These are phyloP conservation scores for Fusarium camptoceras DNA, from an alignment of 2,329 filamentous ascomycete species.

Conservation along the genomic window DNA sequence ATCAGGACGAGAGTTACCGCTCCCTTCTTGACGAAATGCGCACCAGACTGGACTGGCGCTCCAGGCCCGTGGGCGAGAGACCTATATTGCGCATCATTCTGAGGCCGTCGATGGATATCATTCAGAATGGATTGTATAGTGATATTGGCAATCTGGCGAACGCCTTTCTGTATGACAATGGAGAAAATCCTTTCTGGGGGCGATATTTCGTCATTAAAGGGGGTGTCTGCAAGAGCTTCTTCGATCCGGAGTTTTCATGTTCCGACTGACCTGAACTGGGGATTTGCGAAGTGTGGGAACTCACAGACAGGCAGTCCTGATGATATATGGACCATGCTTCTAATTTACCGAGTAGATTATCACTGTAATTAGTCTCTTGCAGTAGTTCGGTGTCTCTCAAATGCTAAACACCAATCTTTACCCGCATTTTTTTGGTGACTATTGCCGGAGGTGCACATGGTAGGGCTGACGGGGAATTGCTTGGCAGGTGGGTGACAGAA, in stretches of 20 bases:
- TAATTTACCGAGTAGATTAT: neutral
- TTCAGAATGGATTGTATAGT: neutral
- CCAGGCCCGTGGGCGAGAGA: neutral
- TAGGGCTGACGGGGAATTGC: neutral
- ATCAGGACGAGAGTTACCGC: accelerated
- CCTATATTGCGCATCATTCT: neutral
- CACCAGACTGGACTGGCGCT: neutral
- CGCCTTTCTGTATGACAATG: neutral
- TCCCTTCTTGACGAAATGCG: neutral
- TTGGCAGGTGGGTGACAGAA: too few species aligned
- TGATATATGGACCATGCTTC: accelerated
- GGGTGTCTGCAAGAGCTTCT: too few species aligned
- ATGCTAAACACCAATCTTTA: neutral
- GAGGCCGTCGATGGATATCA: accelerated
- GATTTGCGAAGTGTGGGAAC: neutral
- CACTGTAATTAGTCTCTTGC: neutral
- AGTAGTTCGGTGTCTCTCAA: accelerated
- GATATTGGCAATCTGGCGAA: neutral
- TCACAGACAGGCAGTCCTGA: accelerated
- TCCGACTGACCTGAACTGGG: too few species aligned
- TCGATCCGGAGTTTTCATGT: neutral
- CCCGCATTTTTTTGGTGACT: accelerated
- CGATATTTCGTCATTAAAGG: neutral
- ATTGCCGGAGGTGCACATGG: neutral
- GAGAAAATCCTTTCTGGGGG: neutral